Percentiles rank a stretch among this genome's conserved stretches.
Conservation (phyloP, 805 yeast species). For the Candida jianshihensis region DNA sequence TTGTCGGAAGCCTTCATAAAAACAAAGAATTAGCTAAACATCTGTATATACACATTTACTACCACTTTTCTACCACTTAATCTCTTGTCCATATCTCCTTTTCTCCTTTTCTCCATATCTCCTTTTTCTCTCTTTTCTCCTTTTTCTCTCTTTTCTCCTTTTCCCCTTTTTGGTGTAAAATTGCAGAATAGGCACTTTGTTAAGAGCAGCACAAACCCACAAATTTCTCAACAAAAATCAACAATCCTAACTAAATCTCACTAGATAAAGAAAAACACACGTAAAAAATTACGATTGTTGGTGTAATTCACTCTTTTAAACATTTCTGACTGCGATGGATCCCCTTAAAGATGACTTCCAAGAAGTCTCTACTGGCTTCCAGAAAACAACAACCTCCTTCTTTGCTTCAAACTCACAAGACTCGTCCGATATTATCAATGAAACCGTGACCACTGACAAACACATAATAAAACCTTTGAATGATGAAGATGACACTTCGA, state of each 20-base stretch:
- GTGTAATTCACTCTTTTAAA: background rate
- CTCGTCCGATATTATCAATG: background rate
- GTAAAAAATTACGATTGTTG: no score
- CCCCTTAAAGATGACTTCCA: no score
- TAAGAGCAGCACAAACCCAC: background rate
- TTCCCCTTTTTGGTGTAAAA: background rate
- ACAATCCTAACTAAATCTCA: no score
- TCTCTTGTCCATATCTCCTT: background rate
- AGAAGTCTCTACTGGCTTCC: background rate
- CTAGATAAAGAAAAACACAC: background rate
- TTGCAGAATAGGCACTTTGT: no score
- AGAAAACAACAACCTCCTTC: background rate
- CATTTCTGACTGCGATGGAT: background rate
- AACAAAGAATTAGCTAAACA: background rate
- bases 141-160: background rate
- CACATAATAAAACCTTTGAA: conserved; percentile 27
- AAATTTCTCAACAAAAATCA: background rate
- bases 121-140: no score
- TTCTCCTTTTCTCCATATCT: background rate
- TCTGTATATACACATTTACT: background rate
- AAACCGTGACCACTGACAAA: background rate
- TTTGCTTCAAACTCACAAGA: background rate
- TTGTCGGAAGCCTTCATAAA: no score
- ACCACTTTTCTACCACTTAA: background rate
- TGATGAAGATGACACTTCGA: conserved; percentile 44